Conservation (phyloP, 1,284 basidiomycete species). For the Austroboletus niveus region DNA sequence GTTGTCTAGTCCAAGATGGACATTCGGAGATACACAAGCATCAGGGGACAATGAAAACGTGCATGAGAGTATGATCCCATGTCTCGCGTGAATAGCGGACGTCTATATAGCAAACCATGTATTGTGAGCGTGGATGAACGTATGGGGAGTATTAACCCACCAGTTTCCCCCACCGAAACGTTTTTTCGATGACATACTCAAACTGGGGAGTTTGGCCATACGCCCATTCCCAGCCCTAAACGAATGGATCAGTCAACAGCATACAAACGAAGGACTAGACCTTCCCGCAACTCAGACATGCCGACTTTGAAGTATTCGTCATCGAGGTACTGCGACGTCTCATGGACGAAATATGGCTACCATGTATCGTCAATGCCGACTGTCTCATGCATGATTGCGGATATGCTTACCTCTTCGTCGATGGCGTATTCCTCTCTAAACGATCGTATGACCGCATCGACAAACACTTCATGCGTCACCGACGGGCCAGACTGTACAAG, state of each 20-base stretch:
- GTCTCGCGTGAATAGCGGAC: conserved; percentile 50
- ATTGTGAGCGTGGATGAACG: neutral
- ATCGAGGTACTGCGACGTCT: conserved; percentile 43
- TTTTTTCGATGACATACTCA: conserved; percentile 50
- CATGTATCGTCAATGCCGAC: neutral
- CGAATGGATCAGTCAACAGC: conserved; percentile 1
- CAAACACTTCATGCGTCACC: conserved; percentile 71
- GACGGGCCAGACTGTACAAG: conserved; percentile 56
- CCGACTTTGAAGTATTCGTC: conserved; percentile 62
- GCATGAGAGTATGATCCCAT: conserved; percentile 57
- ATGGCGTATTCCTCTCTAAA: conserved; percentile 70
- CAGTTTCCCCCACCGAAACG: conserved; percentile 60
- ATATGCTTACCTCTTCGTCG: conserved; percentile 39
- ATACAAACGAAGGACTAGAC: conserved; percentile 18
- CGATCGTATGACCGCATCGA: conserved; percentile 65
- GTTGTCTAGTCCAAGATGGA: conserved; percentile 18
- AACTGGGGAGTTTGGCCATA: conserved; percentile 97
- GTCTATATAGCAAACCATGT: conserved; percentile 6
- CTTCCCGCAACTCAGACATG: conserved; percentile 69
- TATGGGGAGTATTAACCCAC: conserved; percentile 41
- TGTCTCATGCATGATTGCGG: neutral
- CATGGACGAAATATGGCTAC: conserved; percentile 40
- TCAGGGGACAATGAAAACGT: conserved; percentile 23
- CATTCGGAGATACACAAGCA: conserved; percentile 4
- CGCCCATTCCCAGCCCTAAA: conserved; percentile 88